A percentile compares a stretch with the other conserved stretches of the same genome.
phyloP scores from a whole-genome alignment of 805 yeast species.

The Nakazawaea holstii region DNA sequence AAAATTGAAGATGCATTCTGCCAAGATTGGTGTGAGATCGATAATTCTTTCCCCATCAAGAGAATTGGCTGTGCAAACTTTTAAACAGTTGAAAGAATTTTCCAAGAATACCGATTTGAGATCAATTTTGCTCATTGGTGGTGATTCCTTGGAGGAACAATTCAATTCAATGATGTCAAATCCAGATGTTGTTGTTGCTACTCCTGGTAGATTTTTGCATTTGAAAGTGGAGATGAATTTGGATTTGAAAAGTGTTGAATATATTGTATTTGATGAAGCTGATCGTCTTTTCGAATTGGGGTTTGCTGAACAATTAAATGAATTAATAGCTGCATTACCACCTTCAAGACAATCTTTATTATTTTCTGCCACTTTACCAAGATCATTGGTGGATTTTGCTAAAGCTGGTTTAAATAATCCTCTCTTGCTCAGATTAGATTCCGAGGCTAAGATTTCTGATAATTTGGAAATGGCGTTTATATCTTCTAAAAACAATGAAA shows the following conservation, averaged over 20 bases:
- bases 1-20: constrained; percentile 73
- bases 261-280: constrained; percentile 94
- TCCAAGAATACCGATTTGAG: constrained; percentile 79
- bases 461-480: constrained; percentile 87
- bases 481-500: constrained; percentile 73
- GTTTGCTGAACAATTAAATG: constrained; percentile 88
- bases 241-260: constrained; percentile 78
- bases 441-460: constrained; percentile 87
- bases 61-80: constrained; percentile 93
- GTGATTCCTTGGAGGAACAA: constrained; percentile 97
- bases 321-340: constrained; percentile 79
- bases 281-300: constrained; percentile 97
- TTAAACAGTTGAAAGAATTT: constrained; percentile 84
- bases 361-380: constrained; percentile 94
- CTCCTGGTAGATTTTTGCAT: constrained; percentile 97
- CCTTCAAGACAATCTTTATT: constrained; percentile 78
- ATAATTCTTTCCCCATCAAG: constrained; percentile 90
- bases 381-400: constrained; percentile 90
- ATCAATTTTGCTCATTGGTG: constrained; percentile 83
- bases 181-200: constrained; percentile 93
- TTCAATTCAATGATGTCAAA: constrained; percentile 87
- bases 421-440: constrained; percentile 84
- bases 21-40: constrained; percentile 86
- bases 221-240: constrained; percentile 92
- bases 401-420: constrained; percentile 95